Evolutionary conservation across 768 basidiomycete species (phyloP).

Genomic region (Baorangia bicolor): DNA sequence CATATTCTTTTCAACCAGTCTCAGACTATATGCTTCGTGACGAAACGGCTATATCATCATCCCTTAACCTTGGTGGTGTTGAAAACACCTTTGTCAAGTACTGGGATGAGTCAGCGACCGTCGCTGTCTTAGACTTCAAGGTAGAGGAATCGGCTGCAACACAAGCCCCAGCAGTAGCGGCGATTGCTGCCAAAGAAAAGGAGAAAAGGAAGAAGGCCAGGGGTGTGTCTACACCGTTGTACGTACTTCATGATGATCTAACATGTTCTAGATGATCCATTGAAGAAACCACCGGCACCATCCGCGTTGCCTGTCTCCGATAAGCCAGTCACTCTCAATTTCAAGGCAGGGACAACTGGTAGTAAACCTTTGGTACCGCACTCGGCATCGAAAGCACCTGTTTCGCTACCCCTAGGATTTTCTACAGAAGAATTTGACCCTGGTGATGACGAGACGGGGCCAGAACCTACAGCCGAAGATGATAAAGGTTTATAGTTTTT

Average conservation of each 20-base stretch:
- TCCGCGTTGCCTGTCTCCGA: constrained; percentile 72
- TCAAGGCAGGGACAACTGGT: constrained; percentile 44
- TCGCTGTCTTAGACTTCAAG: constrained; percentile 75
- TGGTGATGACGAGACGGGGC: constrained; percentile 42
- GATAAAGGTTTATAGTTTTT: constrained; percentile 29
- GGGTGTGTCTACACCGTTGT: constrained; percentile 34
- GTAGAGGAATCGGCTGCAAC: constrained; percentile 54
- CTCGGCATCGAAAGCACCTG: constrained; percentile 31
- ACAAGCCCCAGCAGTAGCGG: constrained; percentile 25
- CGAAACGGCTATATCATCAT: constrained; percentile 71
- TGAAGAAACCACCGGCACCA: constrained; percentile 47
- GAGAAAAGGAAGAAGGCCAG: constrained; percentile 55
- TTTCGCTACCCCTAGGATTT: constrained; percentile 58
- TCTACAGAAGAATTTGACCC: constrained; percentile 59
- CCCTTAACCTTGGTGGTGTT: constrained; percentile 64
- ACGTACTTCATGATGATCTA: constrained; percentile 5
- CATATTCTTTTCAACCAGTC: constrained; percentile 84
- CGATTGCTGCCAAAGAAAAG: constrained; percentile 59
- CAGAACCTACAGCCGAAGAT: constrained; percentile 48
- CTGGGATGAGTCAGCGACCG: constrained; percentile 87
- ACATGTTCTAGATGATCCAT: constrained; percentile 33
- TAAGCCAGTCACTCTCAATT: constrained; percentile 78
- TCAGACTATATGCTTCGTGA: constrained; percentile 73
- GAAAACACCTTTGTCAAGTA: constrained; percentile 80
- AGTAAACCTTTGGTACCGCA: constrained; percentile 21